phyloP scores from a whole-genome alignment of 2,329 filamentous ascomycete genomes.

The Ophiobolus disseminans region DNA sequence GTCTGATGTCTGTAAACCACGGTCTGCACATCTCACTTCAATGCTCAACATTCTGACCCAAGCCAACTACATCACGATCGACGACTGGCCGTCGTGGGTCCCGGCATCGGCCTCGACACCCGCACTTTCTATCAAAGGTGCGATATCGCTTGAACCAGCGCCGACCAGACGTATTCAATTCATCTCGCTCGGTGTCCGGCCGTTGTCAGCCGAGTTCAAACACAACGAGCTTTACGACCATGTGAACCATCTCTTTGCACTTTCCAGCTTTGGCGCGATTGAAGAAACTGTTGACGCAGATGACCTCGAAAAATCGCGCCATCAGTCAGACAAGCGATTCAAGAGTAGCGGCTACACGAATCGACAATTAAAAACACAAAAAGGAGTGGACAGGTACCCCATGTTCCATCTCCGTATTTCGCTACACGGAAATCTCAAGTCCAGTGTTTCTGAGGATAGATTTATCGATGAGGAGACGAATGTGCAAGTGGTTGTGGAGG shows the following conservation, averaged over 20 bases:
- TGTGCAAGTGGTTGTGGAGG: constrained; percentile 65
- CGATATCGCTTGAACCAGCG: constrained; percentile 73
- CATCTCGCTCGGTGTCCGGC: constrained; percentile 76
- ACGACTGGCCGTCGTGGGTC: constrained; percentile 69
- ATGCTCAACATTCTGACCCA: constrained; percentile 65
- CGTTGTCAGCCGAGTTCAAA: constrained; percentile 63
- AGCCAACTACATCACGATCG: constrained; percentile 65
- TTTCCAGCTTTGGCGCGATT: constrained; percentile 75
- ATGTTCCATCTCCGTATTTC: constrained; percentile 84
- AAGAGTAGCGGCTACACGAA: constrained; percentile 59
- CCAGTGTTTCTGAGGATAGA: constrained; percentile 23
- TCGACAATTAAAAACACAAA: constrained; percentile 63
- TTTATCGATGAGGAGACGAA: constrained; percentile 34
- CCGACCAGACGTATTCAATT: constrained; percentile 80
- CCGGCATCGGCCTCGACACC: constrained; percentile 70
- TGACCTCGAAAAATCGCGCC: constrained; percentile 47
- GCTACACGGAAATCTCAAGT: constrained; percentile 32
- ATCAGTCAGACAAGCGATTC: constrained; percentile 49
- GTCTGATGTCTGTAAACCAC: constrained; percentile 5
- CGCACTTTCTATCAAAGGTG: constrained; percentile 69
- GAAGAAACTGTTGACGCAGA: constrained; percentile 55
- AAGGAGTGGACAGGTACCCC: constrained; percentile 80
- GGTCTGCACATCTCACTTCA: constrained; percentile 26
- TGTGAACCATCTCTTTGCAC: constrained; percentile 77
- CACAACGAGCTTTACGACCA: constrained; percentile 76